Conservation (phyloP, 345 rosid genomes). For the Eucalyptus globulus region DNA sequence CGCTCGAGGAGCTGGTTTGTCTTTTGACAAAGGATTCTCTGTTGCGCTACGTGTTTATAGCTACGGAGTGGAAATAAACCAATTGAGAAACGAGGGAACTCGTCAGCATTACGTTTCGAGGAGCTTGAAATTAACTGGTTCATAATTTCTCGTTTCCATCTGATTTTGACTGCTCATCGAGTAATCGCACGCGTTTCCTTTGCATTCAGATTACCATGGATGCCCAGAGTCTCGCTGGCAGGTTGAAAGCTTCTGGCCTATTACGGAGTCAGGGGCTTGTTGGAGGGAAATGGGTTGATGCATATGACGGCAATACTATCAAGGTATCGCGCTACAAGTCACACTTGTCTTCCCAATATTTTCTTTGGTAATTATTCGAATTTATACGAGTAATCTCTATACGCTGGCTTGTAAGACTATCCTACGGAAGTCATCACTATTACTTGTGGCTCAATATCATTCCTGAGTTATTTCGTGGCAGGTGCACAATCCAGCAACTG, state of each 20-base stretch:
- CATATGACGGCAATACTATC: conserved; percentile 59
- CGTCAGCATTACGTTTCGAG: not conserved
- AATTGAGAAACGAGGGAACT: not conserved
- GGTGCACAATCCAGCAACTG: conserved; percentile 90
- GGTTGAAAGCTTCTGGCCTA: conserved; percentile 41
- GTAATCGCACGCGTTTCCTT: not conserved
- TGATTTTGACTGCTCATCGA: not conserved
- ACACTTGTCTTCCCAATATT: not conserved
- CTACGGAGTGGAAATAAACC: not conserved
- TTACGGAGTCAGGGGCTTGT: conserved; percentile 64
- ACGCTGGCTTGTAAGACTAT: not conserved
- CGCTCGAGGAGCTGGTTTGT: not conserved
- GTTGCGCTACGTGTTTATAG: not conserved
- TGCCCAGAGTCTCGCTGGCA: conserved; percentile 21
- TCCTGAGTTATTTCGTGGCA: conserved; percentile 2
- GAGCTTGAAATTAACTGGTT: not conserved
- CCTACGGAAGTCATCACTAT: not conserved
- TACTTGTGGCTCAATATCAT: not conserved
- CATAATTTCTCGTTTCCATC: not conserved
- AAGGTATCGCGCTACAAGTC: conserved; percentile 21
- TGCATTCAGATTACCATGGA: conserved; percentile 49
- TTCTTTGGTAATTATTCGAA: not conserved
- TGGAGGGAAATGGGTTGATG: conserved; percentile 83
- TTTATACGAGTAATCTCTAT: not conserved
- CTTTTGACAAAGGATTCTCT: not conserved